Evolutionary conservation across 2,329 filamentous ascomycete genomes (phyloP), one percentile per base, ranked within the genome.

Genomic region (Byssoonygena ceratinophila): DNA sequence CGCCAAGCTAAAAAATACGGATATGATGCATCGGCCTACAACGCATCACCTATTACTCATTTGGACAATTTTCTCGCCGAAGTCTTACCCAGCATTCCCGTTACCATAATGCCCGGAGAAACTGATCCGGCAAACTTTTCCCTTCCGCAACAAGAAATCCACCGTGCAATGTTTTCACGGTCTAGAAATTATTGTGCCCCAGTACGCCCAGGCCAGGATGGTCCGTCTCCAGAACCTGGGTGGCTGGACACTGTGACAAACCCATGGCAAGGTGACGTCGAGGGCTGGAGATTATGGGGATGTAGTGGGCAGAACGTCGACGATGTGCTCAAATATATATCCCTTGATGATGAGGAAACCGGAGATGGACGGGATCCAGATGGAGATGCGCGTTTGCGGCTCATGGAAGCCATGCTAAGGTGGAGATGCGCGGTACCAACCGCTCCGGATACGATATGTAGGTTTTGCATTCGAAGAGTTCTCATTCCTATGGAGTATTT

Each of bases 171-270:
- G 80, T 92, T 98, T 61, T 85, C 88, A 0, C 76, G 78, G 7
- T 76, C 87, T 16, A 78, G 89, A 57, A 72, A 78, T 6, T 98
- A 87, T 64, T 77, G 66, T 22, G 65, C 67, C 4, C 64, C 67
- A 16, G 58, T 59, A 2, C 55, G 57, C 11, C 59, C 66, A 4
- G 65, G 62, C 9, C 64, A 65, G 2, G 62, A 66, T 18, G 64
- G 63, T 11, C 18, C 44, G 11, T 12, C 49, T 11, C 56, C 60
- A 7, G 73, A 80, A 46, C 71, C 79, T 0, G 82, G 84, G 18
- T 95, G 89, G 84, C 82, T 98, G 50, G 87, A 97, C 66, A 77
- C 79, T 4, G 86, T 90, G 44, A 97, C 92, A 3, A 98, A 98
- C 63, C 92, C 92, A 0, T 94, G 86, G 83, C 85, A 94, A 61